A percentile compares a stretch with the other conserved stretches of the same genome.
Conservation (phyloP, 208 protist genomes). For the Leishmania major region DNA sequence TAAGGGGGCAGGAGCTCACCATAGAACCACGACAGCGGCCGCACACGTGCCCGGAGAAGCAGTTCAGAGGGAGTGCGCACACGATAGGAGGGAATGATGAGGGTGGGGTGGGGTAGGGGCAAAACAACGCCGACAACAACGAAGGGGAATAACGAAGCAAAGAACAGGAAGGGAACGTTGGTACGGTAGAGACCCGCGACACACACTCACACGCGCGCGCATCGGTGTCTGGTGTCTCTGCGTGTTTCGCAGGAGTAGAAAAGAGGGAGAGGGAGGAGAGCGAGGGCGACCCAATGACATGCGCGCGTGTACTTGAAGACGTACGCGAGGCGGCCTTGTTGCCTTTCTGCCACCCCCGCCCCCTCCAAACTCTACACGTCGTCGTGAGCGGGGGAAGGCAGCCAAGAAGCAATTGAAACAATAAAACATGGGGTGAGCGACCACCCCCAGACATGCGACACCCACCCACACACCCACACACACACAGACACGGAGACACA, state of each 20-base stretch:
- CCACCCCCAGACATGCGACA: no score
- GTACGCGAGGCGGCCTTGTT: background rate
- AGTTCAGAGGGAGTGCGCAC: background rate
- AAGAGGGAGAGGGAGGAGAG: background rate
- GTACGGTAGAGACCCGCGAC: background rate
- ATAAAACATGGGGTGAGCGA: background rate
- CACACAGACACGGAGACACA: background rate
- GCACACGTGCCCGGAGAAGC: slow-evolving; percentile 13
- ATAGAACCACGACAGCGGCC: background rate
- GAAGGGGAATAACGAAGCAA: background rate
- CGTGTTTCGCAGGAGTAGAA: background rate
- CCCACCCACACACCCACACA: slow-evolving; percentile 19
- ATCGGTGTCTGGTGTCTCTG: background rate
- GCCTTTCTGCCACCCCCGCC: background rate
- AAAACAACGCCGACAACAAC: background rate
- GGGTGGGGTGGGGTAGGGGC: no score
- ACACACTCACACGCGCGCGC: background rate
- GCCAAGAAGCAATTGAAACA: background rate
- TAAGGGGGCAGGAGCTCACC: background rate
- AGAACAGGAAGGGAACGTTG: background rate
- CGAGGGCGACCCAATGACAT: background rate
- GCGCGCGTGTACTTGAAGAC: background rate
- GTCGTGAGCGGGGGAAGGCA: no score
- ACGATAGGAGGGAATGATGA: background rate
- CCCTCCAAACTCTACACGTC: background rate